A percentile compares a stretch with the other conserved stretches of the same genome.
Conservation (phyloP, 2,329 filamentous ascomycete species). For the Didymella glomerata region DNA sequence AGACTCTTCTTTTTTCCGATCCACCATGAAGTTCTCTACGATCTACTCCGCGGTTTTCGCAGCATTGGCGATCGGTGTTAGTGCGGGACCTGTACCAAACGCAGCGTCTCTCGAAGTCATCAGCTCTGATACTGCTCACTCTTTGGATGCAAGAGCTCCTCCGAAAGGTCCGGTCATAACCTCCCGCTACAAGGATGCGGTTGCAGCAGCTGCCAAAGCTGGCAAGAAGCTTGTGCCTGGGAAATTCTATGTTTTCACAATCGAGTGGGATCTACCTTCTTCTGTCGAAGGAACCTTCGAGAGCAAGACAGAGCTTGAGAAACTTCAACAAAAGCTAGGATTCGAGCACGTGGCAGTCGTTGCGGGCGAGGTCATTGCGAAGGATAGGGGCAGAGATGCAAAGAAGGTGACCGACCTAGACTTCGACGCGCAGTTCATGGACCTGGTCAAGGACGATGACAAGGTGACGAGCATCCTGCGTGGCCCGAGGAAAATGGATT, state of each 20-base stretch:
- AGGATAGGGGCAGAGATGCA: not conserved
- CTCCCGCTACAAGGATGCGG: not conserved
- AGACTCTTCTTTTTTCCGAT: too few species aligned
- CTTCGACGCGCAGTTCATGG: not conserved
- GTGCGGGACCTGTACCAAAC: too few species aligned
- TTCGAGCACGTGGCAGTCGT: conserved; percentile 4
- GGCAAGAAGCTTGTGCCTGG: not conserved
- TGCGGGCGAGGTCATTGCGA: not conserved
- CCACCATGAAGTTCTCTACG: too few species aligned
- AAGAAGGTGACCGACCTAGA: not conserved
- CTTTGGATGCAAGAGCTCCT: too few species aligned
- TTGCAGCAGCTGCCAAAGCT: not conserved
- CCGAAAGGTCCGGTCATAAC: too few species aligned
- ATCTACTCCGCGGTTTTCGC: too few species aligned
- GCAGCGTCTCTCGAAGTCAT: too few species aligned
- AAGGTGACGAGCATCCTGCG: not conserved
- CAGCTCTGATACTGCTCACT: too few species aligned
- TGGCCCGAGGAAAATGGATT: too few species aligned
- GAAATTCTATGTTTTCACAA: not conserved
- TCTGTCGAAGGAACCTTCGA: conserved; percentile 1
- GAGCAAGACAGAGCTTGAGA: conserved; percentile 2
- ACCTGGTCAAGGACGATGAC: not conserved
- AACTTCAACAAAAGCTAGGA: conserved; percentile 1
- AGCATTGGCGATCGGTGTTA: too few species aligned
- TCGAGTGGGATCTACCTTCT: not conserved